These are phyloP conservation scores for Termitomyces sp. DNA, from an alignment of 768 basidiomycete species.

Conservation along the genomic window DNA sequence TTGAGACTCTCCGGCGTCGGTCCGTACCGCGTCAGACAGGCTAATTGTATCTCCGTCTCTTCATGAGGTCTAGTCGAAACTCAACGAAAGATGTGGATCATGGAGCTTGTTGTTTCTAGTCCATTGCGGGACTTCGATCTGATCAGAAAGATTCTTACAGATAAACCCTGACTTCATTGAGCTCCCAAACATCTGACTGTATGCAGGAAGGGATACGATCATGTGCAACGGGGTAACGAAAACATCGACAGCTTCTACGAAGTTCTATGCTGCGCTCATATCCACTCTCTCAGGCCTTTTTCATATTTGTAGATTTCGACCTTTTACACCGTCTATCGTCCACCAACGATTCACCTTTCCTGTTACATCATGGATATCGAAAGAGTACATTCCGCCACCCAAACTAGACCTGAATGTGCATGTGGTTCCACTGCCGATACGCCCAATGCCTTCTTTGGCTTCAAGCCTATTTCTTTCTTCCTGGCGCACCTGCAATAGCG, in stretches of 20 bases:
- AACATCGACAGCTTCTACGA: not conserved
- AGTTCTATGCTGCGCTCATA: not conserved
- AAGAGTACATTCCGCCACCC: slow-evolving; percentile 46
- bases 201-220: not conserved
- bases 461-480: slow-evolving; percentile 31
- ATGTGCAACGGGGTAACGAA: not conserved
- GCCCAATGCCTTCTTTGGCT: slow-evolving; percentile 29
- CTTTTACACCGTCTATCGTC: slow-evolving; percentile 17
- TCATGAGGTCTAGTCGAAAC: not conserved
- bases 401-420: slow-evolving; percentile 46
- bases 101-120: not conserved
- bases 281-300: slow-evolving; percentile 5
- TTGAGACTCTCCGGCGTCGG: not conserved
- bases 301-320: slow-evolving; percentile 14
- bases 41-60: not conserved
- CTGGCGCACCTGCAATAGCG: slow-evolving; percentile 34
- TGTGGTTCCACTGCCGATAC: slow-evolving; percentile 29
- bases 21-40: not conserved
- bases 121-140: not conserved
- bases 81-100: not conserved
- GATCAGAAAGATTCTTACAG: not conserved
- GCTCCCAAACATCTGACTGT: not conserved
- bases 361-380: slow-evolving; percentile 42
- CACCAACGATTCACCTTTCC: slow-evolving; percentile 65
- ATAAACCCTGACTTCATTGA: not conserved